phyloP scores from a whole-genome alignment of 202 grass and related monocot genomes.

The Panicum hallii region DNA sequence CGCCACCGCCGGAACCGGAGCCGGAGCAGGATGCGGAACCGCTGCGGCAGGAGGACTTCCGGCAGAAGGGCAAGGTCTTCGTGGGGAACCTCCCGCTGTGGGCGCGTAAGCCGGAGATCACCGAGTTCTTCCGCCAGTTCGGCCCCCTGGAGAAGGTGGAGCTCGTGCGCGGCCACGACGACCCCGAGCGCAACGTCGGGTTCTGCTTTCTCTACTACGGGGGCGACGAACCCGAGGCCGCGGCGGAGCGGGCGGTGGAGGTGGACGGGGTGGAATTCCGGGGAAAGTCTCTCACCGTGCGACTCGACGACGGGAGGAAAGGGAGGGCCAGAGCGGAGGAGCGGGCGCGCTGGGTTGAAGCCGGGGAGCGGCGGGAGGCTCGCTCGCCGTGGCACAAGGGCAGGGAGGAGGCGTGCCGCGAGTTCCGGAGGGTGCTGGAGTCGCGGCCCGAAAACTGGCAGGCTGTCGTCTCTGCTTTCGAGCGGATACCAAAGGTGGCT shows the following conservation, averaged over 20 bases:
- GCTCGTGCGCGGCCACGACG: conserved; percentile 72
- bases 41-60: conserved; percentile 41
- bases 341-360: conserved; percentile 67
- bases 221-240: conserved; percentile 57
- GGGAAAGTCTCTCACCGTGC: conserved; percentile 79
- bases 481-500: conserved; percentile 86
- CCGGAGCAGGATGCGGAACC: background rate
- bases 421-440: conserved; percentile 73
- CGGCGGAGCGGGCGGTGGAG: conserved; percentile 68
- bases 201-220: conserved; percentile 93
- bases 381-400: conserved; percentile 77
- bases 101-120: conserved; percentile 72
- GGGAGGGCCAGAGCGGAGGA: conserved; percentile 74
- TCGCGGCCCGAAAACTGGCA: conserved; percentile 87
- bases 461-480: conserved; percentile 85
- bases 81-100: conserved; percentile 85
- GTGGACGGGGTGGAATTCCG: conserved; percentile 86
- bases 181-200: conserved; percentile 80
- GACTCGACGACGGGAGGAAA: conserved; percentile 83
- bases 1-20: background rate
- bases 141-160: conserved; percentile 85
- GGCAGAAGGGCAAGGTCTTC: conserved; percentile 87
- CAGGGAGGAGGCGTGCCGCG: conserved; percentile 70
- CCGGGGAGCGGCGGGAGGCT: conserved; percentile 48
- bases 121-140: conserved; percentile 91